These are phyloP conservation scores for Poronia punctata DNA, from an alignment of 495 filamentous ascomycete species.

Conservation along the genomic window DNA sequence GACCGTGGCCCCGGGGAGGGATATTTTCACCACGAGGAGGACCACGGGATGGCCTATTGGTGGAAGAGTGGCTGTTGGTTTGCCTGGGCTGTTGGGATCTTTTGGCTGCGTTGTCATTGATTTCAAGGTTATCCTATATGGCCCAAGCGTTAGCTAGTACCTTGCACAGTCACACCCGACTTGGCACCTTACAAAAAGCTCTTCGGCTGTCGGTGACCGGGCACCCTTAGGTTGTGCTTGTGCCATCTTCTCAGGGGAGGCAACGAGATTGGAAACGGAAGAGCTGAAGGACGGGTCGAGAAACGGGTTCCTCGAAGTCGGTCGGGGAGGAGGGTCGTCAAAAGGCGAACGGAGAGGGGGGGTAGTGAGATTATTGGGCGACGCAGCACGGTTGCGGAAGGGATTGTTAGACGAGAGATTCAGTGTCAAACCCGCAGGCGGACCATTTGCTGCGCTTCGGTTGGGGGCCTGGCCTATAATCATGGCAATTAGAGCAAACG, in stretches of 20 bases:
- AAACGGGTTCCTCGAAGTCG: slow-evolving; percentile 86
- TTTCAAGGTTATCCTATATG: slow-evolving; percentile 43
- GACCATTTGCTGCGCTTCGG: slow-evolving; percentile 20
- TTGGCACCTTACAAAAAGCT: slow-evolving; percentile 77
- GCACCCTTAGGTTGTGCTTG: slow-evolving; percentile 49
- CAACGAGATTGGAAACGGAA: slow-evolving; percentile 37
- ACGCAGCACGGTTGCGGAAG: slow-evolving; percentile 85
- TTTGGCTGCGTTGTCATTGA: slow-evolving; percentile 35
- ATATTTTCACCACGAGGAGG: slow-evolving; percentile 46
- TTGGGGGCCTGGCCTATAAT: slow-evolving; percentile 21
- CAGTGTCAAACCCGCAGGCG: slow-evolving; percentile 46
- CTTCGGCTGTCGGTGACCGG: slow-evolving; percentile 59
- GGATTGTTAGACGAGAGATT: slow-evolving; percentile 92
- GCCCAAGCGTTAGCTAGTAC: not conserved
- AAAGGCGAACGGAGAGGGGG: slow-evolving; percentile 44
- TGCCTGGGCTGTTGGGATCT: slow-evolving; percentile 19
- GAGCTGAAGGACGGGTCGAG: slow-evolving; percentile 60
- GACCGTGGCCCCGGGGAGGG: slow-evolving; percentile 36
- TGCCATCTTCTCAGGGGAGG: slow-evolving; percentile 48
- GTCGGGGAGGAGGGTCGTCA: slow-evolving; percentile 56
- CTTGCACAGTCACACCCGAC: not conserved
- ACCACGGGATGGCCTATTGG: slow-evolving; percentile 21
- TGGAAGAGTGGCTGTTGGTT: slow-evolving; percentile 24
- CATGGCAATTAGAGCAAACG: slow-evolving; percentile 21
- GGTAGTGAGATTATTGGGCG: slow-evolving; percentile 43